Conservation (phyloP, 2,329 filamentous ascomycete genomes). For the Pezicula neosporulosa region DNA sequence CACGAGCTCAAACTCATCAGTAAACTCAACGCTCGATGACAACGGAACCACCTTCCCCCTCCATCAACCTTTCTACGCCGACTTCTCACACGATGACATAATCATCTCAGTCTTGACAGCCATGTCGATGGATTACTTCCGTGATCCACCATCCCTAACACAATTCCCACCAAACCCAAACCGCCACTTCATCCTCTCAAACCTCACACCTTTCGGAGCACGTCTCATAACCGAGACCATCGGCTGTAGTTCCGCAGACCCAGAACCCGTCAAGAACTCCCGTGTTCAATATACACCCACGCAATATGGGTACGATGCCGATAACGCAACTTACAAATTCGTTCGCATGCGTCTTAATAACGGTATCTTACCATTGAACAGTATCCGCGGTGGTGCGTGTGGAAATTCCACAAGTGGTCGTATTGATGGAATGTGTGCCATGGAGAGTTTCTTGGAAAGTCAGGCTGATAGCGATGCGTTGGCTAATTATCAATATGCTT, state of each 20-base stretch:
- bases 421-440: slow-evolving; percentile 41
- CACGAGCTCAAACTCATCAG: slow-evolving; percentile 63
- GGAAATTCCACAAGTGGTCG: slow-evolving; percentile 28
- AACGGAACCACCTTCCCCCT: slow-evolving; percentile 70
- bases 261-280: slow-evolving; percentile 34
- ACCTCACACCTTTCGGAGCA: slow-evolving; percentile 52
- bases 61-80: slow-evolving; percentile 65
- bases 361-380: slow-evolving; percentile 42
- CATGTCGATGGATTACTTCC: slow-evolving; percentile 51
- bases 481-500: slow-evolving; percentile 44
- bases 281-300: slow-evolving; percentile 37
- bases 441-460: slow-evolving; percentile 37
- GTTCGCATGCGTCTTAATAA: slow-evolving; percentile 46
- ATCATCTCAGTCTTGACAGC: slow-evolving; percentile 64
- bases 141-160: slow-evolving; percentile 38
- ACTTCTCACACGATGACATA: slow-evolving; percentile 88
- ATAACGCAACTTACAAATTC: slow-evolving; percentile 41
- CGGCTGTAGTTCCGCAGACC: slow-evolving; percentile 39
- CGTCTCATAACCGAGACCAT: slow-evolving; percentile 53
- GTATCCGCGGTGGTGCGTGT: slow-evolving; percentile 43
- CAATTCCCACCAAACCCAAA: slow-evolving; percentile 39
- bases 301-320: slow-evolving; percentile 42
- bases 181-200: slow-evolving; percentile 44
- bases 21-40: slow-evolving; percentile 71
- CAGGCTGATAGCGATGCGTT: slow-evolving; percentile 34